phyloP scores from a whole-genome alignment of 2,329 filamentous ascomycete species.

The Penicillium sp. region DNA sequence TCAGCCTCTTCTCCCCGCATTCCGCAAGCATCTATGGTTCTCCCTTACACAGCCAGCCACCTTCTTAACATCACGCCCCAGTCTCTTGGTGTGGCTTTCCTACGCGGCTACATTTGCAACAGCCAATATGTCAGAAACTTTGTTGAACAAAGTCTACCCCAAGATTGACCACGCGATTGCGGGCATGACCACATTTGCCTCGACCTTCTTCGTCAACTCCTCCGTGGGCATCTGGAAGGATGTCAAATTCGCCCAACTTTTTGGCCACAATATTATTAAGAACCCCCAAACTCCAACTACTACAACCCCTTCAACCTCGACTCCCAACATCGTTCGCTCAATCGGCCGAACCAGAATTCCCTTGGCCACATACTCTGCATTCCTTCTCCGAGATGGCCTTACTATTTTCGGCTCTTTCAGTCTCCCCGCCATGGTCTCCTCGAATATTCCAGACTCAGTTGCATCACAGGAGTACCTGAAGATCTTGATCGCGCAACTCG shows the following conservation, averaged over 20 bases:
- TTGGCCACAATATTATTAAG: slow-evolving; percentile 41
- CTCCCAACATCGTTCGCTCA: slow-evolving; percentile 26
- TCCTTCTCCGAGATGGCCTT: slow-evolving; percentile 75
- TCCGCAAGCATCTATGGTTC: slow-evolving; percentile 34
- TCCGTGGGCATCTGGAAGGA: slow-evolving; percentile 79
- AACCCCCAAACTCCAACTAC: slow-evolving; percentile 5
- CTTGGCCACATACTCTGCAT: slow-evolving; percentile 55
- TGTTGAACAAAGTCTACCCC: slow-evolving; percentile 59
- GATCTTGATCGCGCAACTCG: slow-evolving; percentile 79
- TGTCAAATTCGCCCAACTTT: slow-evolving; percentile 76
- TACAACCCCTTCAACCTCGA: slow-evolving; percentile 8
- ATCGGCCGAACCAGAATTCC: slow-evolving; percentile 45
- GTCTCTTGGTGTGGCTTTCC: slow-evolving; percentile 50
- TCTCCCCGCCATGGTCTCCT: slow-evolving; percentile 34
- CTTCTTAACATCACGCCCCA: slow-evolving; percentile 43
- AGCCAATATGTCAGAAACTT: slow-evolving; percentile 79
- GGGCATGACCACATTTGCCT: slow-evolving; percentile 74
- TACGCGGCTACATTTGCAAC: slow-evolving; percentile 88
- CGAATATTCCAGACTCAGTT: slow-evolving; percentile 69
- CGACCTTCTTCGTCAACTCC: slow-evolving; percentile 74
- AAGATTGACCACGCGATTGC: slow-evolving; percentile 63
- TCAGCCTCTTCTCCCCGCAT: slow-evolving; percentile 33
- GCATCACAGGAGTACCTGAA: slow-evolving; percentile 77
- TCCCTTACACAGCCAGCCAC: slow-evolving; percentile 38
- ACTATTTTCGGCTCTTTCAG: slow-evolving; percentile 66